phyloP scores from a whole-genome alignment of 179 eudicot species.

The Spinacia oleracea region DNA sequence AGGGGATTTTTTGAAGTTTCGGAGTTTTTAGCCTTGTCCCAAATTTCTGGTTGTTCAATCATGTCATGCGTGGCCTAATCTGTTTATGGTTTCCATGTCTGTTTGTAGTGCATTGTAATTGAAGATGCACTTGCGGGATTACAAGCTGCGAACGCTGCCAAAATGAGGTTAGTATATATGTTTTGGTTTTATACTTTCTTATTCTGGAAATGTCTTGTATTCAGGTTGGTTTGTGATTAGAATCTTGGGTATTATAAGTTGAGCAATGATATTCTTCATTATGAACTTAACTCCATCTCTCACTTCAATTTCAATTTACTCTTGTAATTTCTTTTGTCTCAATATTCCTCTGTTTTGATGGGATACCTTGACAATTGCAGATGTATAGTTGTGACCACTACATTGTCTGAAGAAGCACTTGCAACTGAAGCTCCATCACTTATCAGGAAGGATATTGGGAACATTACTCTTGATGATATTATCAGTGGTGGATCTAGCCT shows the following conservation, averaged over 20 bases:
- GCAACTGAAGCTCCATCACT: slow-evolving; percentile 72
- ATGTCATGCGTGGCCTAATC: slow-evolving; percentile 15
- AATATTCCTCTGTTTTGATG: slow-evolving; percentile 18
- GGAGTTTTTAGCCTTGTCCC: background rate
- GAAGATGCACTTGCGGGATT: slow-evolving; percentile 99
- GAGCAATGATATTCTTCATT: slow-evolving; percentile 3
- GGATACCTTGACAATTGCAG: slow-evolving; percentile 45
- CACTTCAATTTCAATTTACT: background rate
- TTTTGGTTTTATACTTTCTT: background rate
- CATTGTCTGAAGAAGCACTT: slow-evolving; percentile 69
- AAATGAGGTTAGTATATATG: slow-evolving; percentile 71
- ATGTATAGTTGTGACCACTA: slow-evolving; percentile 94
- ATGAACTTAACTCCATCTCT: background rate
- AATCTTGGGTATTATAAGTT: background rate
- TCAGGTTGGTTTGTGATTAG: background rate
- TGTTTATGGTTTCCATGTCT: slow-evolving; percentile 21
- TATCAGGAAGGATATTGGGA: slow-evolving; percentile 81
- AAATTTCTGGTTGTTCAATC: background rate
- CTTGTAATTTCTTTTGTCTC: background rate
- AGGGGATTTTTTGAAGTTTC: background rate
- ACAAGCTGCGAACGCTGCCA: slow-evolving; percentile 93
- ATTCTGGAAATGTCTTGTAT: background rate
- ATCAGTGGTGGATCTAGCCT: slow-evolving; percentile 78
- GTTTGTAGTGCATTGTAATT: slow-evolving; percentile 76
- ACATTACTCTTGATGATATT: slow-evolving; percentile 75